phyloP scores from a whole-genome alignment of 2,329 filamentous ascomycete species.

The Aureobasidium lini region DNA sequence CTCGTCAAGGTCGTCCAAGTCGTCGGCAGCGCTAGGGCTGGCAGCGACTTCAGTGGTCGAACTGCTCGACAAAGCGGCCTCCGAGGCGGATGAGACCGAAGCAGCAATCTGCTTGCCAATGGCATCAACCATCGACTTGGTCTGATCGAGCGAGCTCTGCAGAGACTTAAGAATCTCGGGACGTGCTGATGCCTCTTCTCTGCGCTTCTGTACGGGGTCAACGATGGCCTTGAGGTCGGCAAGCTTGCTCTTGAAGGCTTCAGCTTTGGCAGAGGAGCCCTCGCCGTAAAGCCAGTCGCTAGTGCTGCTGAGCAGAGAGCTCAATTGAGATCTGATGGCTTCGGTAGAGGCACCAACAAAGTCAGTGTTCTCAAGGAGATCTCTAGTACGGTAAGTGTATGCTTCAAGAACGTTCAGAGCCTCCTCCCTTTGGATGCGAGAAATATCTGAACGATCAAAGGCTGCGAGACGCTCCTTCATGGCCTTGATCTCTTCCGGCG shows the following conservation, averaged over 20 bases:
- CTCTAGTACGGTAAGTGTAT: conserved; percentile 82
- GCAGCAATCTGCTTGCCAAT: conserved; percentile 68
- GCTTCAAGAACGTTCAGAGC: conserved; percentile 86
- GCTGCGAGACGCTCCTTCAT: conserved; percentile 64
- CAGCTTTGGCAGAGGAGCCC: conserved; percentile 65
- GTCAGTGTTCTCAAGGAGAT: conserved; percentile 68
- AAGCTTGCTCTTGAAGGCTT: conserved; percentile 68
- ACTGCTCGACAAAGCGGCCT: conserved; percentile 31
- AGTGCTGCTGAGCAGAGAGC: conserved; percentile 58
- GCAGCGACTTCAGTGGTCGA: conserved; percentile 34
- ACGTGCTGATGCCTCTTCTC: conserved; percentile 62
- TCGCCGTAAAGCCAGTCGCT: conserved; percentile 91
- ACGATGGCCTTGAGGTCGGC: conserved; percentile 72
- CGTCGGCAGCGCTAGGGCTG: conserved; percentile 40
- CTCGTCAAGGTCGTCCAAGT: conserved; percentile 72
- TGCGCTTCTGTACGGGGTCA: conserved; percentile 66
- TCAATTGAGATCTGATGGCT: conserved; percentile 58
- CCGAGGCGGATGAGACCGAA: conserved; percentile 36
- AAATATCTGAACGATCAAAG: conserved; percentile 78
- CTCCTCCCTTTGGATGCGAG: conserved; percentile 71
- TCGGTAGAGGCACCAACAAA: conserved; percentile 67
- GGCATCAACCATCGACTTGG: conserved; percentile 60
- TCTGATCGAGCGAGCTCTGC: conserved; percentile 62
- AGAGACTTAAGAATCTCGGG: conserved; percentile 62
- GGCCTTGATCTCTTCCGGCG: conserved; percentile 51